Conservation (phyloP, 2,329 filamentous ascomycete genomes). For the Penicillium glabrum region DNA sequence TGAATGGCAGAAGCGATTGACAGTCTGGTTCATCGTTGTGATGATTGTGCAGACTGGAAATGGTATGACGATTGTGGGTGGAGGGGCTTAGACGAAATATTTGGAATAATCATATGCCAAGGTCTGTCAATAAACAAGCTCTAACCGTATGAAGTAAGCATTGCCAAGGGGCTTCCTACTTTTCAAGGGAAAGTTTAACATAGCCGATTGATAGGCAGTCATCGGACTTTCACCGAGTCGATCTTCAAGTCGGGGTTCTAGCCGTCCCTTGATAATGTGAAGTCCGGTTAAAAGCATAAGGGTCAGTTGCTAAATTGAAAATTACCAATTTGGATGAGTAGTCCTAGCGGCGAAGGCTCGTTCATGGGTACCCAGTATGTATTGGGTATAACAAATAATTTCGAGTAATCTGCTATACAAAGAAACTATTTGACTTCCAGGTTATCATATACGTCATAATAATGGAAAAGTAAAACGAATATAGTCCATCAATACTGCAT, state of each 20-base stretch:
- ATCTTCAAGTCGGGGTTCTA: background rate
- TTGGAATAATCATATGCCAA: background rate
- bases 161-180: background rate
- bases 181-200: background rate
- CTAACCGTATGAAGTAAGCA: background rate
- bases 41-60: background rate
- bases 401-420: too few relatives aligned
- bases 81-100: too few relatives aligned
- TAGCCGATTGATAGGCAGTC: background rate
- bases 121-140: background rate
- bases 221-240: background rate
- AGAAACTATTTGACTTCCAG: too few relatives aligned
- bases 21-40: background rate
- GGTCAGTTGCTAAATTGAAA: too few relatives aligned
- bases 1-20: conserved; percentile 11
- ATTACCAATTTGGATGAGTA: too few relatives aligned
- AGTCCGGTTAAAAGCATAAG: background rate
- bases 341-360: too few relatives aligned
- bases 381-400: too few relatives aligned
- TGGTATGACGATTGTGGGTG: background rate
- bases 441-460: too few relatives aligned
- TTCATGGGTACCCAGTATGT: too few relatives aligned
- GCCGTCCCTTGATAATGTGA: background rate
- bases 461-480: too few relatives aligned
- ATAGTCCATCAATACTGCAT: background rate